These are phyloP conservation scores for Suaeda aralocaspica DNA, from an alignment of 148 eudicot genomes.

Conservation along the genomic window DNA sequence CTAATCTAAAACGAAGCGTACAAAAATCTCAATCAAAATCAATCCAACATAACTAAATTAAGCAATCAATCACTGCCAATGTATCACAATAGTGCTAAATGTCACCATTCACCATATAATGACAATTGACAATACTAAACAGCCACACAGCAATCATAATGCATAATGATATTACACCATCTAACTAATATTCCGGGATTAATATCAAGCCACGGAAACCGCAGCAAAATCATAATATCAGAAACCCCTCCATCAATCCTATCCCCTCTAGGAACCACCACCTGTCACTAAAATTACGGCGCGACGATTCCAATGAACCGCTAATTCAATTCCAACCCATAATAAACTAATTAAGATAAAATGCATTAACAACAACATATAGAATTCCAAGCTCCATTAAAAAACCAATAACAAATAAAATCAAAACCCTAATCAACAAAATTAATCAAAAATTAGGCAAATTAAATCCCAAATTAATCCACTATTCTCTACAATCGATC, in stretches of 20 bases:
- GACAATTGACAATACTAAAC: background rate
- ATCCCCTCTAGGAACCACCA: background rate
- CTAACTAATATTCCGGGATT: background rate
- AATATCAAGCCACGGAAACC: background rate
- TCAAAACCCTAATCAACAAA: slow-evolving; percentile 10
- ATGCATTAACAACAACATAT: no score
- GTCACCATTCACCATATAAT: no score
- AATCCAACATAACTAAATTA: background rate
- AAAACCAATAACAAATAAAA: background rate
- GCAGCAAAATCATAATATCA: background rate
- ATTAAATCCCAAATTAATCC: background rate
- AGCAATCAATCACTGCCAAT: no score
- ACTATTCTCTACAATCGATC: slow-evolving; percentile 3
- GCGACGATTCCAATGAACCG: background rate
- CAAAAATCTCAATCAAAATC: background rate
- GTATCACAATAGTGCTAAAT: no score
- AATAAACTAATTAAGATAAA: no score
- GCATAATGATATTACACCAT: background rate
- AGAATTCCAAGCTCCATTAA: background rate
- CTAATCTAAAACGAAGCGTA: background rate
- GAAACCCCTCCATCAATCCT: background rate
- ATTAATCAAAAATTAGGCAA: background rate
- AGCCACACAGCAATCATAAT: background rate
- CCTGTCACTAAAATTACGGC: background rate
- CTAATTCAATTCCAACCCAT: no score